Evolutionary conservation across 108 stramenopile species (phyloP).

Genomic region (Aureococcus anophagefferens): DNA sequence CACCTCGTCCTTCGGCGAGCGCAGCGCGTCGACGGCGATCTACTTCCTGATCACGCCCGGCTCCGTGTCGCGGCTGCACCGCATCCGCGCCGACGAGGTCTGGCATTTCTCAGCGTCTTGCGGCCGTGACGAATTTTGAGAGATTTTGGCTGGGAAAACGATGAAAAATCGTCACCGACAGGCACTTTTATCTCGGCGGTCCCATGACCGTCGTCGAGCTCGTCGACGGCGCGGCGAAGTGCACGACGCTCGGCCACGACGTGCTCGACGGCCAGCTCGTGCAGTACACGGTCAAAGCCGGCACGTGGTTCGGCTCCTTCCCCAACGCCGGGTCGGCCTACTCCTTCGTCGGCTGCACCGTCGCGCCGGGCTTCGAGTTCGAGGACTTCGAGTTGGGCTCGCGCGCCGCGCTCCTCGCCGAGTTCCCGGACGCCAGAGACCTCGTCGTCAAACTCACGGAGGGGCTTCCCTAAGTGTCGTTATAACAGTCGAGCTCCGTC

Average conservation of each 20-base stretch:
- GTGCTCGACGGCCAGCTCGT: not conserved
- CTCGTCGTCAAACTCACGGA: not conserved
- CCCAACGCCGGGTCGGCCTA: slow-evolving; percentile 12
- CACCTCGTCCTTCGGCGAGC: not conserved
- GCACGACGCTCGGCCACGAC: slow-evolving; percentile 1
- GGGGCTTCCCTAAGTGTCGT: not conserved
- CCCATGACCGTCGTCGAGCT: slow-evolving; percentile 10
- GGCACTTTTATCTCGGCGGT: slow-evolving; percentile 5
- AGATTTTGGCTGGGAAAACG: too few relatives aligned
- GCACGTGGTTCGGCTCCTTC: slow-evolving; percentile 18
- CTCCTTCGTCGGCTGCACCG: slow-evolving; percentile 22
- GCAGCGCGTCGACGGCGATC: slow-evolving; percentile 9
- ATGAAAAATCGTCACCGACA: too few relatives aligned
- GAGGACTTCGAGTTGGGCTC: slow-evolving; percentile 25
- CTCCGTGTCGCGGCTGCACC: slow-evolving; percentile 1
- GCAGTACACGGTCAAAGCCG: slow-evolving; percentile 16
- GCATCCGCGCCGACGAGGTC: slow-evolving; percentile 22
- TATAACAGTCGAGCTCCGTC: too few relatives aligned
- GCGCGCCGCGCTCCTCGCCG: slow-evolving; percentile 1
- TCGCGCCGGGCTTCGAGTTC: slow-evolving; percentile 39
- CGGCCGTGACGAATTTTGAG: too few relatives aligned
- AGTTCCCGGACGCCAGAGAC: not conserved
- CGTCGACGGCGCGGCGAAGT: not conserved
- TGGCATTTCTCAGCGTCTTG: too few relatives aligned
- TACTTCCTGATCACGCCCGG: slow-evolving; percentile 2